These are phyloP conservation scores for Lactarius psammicola DNA, from an alignment of 768 basidiomycete species.

Conservation along the genomic window DNA sequence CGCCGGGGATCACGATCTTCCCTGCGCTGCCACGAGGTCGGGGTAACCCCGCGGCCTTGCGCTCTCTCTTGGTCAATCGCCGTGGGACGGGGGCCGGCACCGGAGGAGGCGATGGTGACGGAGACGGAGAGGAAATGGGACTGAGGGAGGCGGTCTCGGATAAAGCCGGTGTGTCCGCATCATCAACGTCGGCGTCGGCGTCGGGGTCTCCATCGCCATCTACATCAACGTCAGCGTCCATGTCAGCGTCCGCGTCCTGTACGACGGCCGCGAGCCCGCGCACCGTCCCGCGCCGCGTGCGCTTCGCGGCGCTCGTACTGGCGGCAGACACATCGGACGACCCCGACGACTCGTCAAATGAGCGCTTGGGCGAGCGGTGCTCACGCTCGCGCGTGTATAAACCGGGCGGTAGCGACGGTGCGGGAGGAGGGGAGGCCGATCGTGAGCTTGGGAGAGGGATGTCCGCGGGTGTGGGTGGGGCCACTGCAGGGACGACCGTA, in stretches of 20 bases:
- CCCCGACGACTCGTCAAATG: slow-evolving; percentile 56
- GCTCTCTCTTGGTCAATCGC: slow-evolving; percentile 62
- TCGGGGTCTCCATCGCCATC: slow-evolving; percentile 32
- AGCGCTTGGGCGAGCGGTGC: slow-evolving; percentile 55
- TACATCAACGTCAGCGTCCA: slow-evolving; percentile 35
- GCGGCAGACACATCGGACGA: slow-evolving; percentile 38
- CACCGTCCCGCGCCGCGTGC: slow-evolving; percentile 29
- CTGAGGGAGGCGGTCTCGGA: slow-evolving; percentile 39
- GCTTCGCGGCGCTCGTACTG: slow-evolving; percentile 33
- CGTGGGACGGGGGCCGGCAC: slow-evolving; percentile 34
- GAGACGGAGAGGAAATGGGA: slow-evolving; percentile 36
- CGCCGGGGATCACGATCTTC: slow-evolving; percentile 62
- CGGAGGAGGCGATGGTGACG: slow-evolving; percentile 32
- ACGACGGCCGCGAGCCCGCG: slow-evolving; percentile 14
- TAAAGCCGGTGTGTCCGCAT: slow-evolving; percentile 42
- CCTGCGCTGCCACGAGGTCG: slow-evolving; percentile 53
- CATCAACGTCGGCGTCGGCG: slow-evolving; percentile 30
- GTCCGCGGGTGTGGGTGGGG: slow-evolving; percentile 36
- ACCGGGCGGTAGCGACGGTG: slow-evolving; percentile 33
- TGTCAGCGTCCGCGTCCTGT: slow-evolving; percentile 31
- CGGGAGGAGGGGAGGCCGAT: slow-evolving; percentile 36
- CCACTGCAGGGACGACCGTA: slow-evolving; percentile 11
- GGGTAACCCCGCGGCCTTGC: slow-evolving; percentile 66
- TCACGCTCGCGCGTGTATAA: slow-evolving; percentile 34
- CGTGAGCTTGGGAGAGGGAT: slow-evolving; percentile 40